Evolutionary conservation across 495 filamentous ascomycete species (phyloP), one percentile per base, ranked within the genome.

Genomic region (Thermochaetoides thermophila): DNA sequence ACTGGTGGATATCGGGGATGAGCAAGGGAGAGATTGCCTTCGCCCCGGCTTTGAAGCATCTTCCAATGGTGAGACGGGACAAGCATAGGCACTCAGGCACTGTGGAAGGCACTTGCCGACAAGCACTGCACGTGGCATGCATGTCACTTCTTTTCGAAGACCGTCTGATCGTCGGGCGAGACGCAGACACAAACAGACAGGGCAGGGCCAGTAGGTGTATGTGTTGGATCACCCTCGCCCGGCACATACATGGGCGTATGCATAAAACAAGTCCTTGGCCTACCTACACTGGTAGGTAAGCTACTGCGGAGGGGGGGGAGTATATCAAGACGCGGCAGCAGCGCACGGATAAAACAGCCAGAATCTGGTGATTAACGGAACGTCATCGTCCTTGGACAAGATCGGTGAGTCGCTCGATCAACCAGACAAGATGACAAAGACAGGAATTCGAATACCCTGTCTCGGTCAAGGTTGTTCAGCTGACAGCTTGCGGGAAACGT

Each of bases 331-430:
- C 31, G 32, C 31, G 27, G 31, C 37, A 28, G 28, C 26, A 15
- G 25, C 42, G 44, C 47, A 48, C 44, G 45, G 47, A 39, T 46
- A 51, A 46, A 48, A n/a, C 31, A n/a, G n/a, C 43, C 34, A 38
- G 14, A 37, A 42, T 43, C 31, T 42, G 44, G 32, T 37, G 42
- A 43, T 41, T 46, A 23, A n/a, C 43, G 47, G 50, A 44, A 43
- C 44, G 31, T 35, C 27, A 13, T 40, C 36, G 31, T 38, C 37
- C 44, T 45, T 40, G 44, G 26, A 38, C 39, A 35, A 31, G 33
- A 46, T 37, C 21, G 50, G 42, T 12, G 17, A 39, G 33, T 25
- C 24, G 36, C 34, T 35, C 34, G 37, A 30, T 38, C 44, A 46
- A 31, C 40, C 23, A 31, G n/a, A n/a, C n/a, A n/a, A n/a, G n/a